Percentiles rank a stretch among this genome's conserved stretches.
Evolutionary conservation across 2,329 filamentous ascomycete species (phyloP).

Genomic region (Thelonectria discophora): DNA sequence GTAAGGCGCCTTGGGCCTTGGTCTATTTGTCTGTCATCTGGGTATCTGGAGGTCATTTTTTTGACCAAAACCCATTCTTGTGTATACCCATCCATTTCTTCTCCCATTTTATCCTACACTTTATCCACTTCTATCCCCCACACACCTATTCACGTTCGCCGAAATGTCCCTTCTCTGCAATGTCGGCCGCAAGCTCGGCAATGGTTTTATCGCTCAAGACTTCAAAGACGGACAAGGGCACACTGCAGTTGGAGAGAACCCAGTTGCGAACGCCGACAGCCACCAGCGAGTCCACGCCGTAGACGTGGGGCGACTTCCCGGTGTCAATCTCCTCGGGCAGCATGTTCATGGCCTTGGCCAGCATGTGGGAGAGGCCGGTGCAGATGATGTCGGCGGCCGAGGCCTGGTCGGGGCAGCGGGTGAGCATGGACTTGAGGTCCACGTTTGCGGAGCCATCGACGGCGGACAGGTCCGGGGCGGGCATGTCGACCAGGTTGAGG

Average conservation of each 20-base stretch:
- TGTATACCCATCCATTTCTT: too few species aligned
- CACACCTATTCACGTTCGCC: conserved; percentile 30
- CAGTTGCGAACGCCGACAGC: conserved; percentile 63
- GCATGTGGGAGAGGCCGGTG: conserved; percentile 50
- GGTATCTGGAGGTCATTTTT: too few species aligned
- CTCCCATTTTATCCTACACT: background rate
- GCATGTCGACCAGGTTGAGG: conserved; percentile 59
- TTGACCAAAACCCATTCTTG: too few species aligned
- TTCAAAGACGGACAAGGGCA: conserved; percentile 58
- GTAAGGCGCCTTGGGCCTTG: too few species aligned
- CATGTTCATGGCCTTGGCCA: conserved; percentile 57
- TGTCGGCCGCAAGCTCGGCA: conserved; percentile 47
- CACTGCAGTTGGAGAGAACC: conserved; percentile 55
- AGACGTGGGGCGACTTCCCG: conserved; percentile 52
- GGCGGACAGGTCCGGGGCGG: conserved; percentile 41
- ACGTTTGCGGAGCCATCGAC: conserved; percentile 26
- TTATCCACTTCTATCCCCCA: background rate
- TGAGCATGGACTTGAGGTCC: conserved; percentile 47
- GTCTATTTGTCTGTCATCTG: too few species aligned
- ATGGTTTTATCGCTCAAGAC: conserved; percentile 56
- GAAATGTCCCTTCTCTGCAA: conserved; percentile 47
- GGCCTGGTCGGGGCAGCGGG: conserved; percentile 38
- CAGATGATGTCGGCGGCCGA: conserved; percentile 48
- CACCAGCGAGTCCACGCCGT: conserved; percentile 63
- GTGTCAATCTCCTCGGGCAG: conserved; percentile 55